Conservation (phyloP, 805 yeast species). For the Wickerhamomyces alni region DNA sequence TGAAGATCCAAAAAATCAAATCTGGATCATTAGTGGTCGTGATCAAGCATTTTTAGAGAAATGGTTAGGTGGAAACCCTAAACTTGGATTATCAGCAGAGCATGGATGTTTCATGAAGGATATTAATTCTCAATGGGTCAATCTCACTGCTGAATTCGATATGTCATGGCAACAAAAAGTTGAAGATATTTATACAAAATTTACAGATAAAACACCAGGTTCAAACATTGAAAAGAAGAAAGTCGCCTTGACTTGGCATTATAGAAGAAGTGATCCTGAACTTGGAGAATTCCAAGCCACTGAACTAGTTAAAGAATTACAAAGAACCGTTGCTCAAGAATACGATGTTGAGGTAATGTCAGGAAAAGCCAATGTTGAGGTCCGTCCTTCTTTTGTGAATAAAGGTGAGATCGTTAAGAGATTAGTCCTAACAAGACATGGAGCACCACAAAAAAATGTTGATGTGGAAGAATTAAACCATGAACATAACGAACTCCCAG, state of each 20-base stretch:
- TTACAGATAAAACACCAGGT: conserved; percentile 88
- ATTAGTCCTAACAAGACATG: conserved; percentile 61
- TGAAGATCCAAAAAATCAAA: conserved; percentile 72
- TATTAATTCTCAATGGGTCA: conserved; percentile 71
- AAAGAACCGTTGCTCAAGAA: conserved; percentile 48
- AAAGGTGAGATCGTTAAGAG: conserved; percentile 94
- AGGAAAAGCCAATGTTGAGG: conserved; percentile 96
- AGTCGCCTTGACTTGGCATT: conserved; percentile 97
- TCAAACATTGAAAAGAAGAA: conserved; percentile 80
- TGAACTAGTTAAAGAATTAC: conserved; percentile 60
- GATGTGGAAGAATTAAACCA: conserved; percentile 27
- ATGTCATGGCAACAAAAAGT: conserved; percentile 95
- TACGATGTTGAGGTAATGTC: conserved; percentile 92
- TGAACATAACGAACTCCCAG: conserved; percentile 52
- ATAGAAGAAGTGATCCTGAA: conserved; percentile 90
- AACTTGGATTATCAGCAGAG: conserved; percentile 86
- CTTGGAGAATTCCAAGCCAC: conserved; percentile 84
- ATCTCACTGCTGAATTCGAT: conserved; percentile 74
- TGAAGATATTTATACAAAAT: conserved; percentile 61
- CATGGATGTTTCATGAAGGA: conserved; percentile 94
- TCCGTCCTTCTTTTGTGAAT: conserved; percentile 90
- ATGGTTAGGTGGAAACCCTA: conserved; percentile 70
- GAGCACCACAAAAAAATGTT: conserved; percentile 40
- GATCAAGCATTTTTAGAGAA: conserved; percentile 84
- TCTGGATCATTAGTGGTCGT: conserved; percentile 95